phyloP scores from a whole-genome alignment of 2,329 filamentous ascomycete species.

The Aspergillus puulaauensis region DNA sequence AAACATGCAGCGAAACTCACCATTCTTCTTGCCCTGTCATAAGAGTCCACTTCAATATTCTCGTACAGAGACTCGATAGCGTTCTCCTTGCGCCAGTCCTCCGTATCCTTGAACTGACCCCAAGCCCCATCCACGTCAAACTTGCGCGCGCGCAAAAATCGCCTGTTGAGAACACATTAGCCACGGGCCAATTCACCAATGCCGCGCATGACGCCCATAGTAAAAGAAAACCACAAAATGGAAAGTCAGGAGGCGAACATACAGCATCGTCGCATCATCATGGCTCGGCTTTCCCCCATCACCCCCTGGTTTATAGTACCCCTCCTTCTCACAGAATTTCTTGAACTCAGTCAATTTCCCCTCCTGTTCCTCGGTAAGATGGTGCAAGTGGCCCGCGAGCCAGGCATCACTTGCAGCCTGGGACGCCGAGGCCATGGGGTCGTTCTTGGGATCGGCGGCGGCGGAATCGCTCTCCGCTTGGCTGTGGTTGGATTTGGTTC shows the following conservation, averaged over 20 bases:
- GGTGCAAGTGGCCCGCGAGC: conserved; percentile 70
- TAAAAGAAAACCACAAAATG: background rate
- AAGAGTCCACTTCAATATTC: conserved; percentile 81
- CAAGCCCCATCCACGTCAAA: conserved; percentile 77
- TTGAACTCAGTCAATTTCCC: conserved; percentile 72
- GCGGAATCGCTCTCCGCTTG: conserved; percentile 27
- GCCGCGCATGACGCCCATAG: background rate
- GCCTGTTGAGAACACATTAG: conserved; percentile 50
- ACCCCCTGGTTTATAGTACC: conserved; percentile 47
- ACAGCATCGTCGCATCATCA: conserved; percentile 50
- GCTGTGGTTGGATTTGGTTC: conserved; percentile 29
- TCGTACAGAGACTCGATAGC: conserved; percentile 76
- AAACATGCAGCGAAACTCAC: conserved; percentile 47
- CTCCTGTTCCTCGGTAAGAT: conserved; percentile 69
- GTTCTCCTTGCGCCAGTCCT: conserved; percentile 81
- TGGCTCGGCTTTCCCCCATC: conserved; percentile 42
- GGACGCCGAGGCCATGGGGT: conserved; percentile 34
- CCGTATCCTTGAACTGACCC: conserved; percentile 81
- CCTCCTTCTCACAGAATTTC: conserved; percentile 61
- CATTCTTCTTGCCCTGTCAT: conserved; percentile 72
- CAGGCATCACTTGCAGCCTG: conserved; percentile 38
- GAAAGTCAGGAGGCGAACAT: conserved; percentile 21
- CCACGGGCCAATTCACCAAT: background rate
- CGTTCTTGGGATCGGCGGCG: conserved; percentile 33
- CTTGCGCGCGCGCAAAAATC: conserved; percentile 80